These are phyloP conservation scores for Globisporangium uncinulatum DNA, from an alignment of 352 stramenopile species.

Conservation along the genomic window DNA sequence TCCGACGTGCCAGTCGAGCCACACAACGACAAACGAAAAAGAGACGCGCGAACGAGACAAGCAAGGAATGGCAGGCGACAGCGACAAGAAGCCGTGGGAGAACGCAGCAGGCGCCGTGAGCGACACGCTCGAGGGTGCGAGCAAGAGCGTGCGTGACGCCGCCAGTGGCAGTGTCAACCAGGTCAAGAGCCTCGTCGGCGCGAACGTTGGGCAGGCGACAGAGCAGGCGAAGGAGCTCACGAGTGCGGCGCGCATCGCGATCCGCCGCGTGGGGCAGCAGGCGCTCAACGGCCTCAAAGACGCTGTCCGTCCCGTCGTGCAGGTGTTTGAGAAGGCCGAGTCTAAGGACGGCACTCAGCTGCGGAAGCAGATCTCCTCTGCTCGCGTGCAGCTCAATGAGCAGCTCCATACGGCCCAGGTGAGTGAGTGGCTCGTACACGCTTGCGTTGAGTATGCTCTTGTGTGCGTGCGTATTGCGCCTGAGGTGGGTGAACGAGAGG, in stretches of 20 bases:
- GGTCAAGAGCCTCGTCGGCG: constrained; percentile 31
- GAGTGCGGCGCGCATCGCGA: constrained; percentile 41
- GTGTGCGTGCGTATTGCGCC: neutral
- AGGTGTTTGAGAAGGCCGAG: constrained; percentile 62
- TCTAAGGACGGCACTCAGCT: constrained; percentile 57
- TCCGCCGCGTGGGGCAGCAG: constrained; percentile 31
- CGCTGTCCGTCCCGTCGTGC: constrained; percentile 38
- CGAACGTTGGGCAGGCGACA: constrained; percentile 38
- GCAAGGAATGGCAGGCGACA: constrained; percentile 13
- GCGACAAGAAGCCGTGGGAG: constrained; percentile 65
- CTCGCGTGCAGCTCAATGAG: constrained; percentile 46
- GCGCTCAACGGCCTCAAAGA: constrained; percentile 31
- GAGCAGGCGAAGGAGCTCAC: constrained; percentile 61
- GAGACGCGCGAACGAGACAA: neutral
- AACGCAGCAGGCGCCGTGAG: constrained; percentile 29
- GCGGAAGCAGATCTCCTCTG: constrained; percentile 46
- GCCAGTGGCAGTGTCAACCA: constrained; percentile 30
- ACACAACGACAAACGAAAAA: neutral
- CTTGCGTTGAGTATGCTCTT: neutral
- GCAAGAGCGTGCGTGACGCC: constrained; percentile 40
- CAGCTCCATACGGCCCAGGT: constrained; percentile 56
- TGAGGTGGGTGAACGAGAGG: neutral
- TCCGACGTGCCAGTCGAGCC: neutral
- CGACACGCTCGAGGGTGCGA: constrained; percentile 44
- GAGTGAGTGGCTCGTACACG: neutral